These are phyloP conservation scores for Lepidopterella palustris DNA, from an alignment of 495 filamentous ascomycete species.

Conservation along the genomic window DNA sequence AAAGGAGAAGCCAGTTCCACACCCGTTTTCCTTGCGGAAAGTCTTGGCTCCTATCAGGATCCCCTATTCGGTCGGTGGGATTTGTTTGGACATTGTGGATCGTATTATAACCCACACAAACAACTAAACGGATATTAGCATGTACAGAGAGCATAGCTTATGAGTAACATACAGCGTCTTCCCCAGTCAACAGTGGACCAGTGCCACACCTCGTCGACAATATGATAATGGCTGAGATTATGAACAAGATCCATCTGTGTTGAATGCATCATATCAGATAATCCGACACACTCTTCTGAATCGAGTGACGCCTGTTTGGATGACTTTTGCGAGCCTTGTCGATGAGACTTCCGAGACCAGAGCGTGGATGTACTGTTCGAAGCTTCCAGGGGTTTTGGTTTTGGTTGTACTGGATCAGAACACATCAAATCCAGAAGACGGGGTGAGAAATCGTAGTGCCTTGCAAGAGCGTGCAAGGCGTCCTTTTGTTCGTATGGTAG, in stretches of 20 bases:
- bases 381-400: conserved; percentile 12
- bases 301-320: conserved; percentile 13
- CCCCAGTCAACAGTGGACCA: conserved; percentile 58
- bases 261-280: conserved; percentile 24
- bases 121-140: conserved; percentile 43
- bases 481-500: conserved; percentile 54
- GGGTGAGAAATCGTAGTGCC: conserved; percentile 60
- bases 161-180: conserved; percentile 41
- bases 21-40: conserved; percentile 56
- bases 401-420: conserved; percentile 43
- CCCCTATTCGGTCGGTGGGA: conserved; percentile 28
- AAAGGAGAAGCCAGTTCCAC: conserved; percentile 82
- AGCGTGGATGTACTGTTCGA: conserved; percentile 20
- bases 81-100: conserved; percentile 52
- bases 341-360: conserved; percentile 14
- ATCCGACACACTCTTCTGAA: conserved; percentile 28
- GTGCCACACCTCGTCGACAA: conserved; percentile 60
- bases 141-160: background rate
- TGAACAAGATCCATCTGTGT: conserved; percentile 21
- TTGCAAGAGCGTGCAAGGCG: conserved; percentile 47
- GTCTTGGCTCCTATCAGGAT: conserved; percentile 30
- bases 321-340: conserved; percentile 14
- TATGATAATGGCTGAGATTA: conserved; percentile 43
- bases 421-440: conserved; percentile 62
- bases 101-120: conserved; percentile 78